Evolutionary conservation across 2,329 filamentous ascomycete species (phyloP), one percentile per base, ranked within the genome.

Genomic region (Chaetomiaceae sp.): DNA sequence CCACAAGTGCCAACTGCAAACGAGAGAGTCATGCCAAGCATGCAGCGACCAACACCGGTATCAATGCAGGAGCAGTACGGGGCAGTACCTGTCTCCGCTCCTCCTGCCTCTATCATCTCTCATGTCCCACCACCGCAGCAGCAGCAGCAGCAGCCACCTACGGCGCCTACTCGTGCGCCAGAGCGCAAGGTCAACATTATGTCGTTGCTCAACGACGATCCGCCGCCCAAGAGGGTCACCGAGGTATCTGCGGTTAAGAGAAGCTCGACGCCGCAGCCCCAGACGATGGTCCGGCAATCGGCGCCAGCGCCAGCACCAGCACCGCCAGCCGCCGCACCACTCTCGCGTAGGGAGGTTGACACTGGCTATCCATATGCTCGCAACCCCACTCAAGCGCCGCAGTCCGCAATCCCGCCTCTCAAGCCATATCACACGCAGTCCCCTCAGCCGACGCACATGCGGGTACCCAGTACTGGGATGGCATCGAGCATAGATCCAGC

Each of bases 161-260:
- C 72, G 34, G 63, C 75, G 35, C 58, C 66, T 6, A 63, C 70
- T 12, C 65, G 69, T 21, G 71, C 70, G 33, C 65, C 72, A 3
- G 76, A 79, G 57, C 73, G 76, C n/a, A 84, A 83, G 68, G 82
- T 75, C 7, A 83, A 80, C 13, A 84, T 85, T 54, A 82, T 83
- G 75, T 79, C 79, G 0, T 65, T 85, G 54, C 70, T 85, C 3
- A 83, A 83, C 57, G 79, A 83, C 55, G 81, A 83, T n/a, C 68
- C 72, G 6, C 66, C 73, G 5, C 68, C 74, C 0, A 80, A 81
- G 64, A 71, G 77, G 27, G 67, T 80, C 25, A 67, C 55, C 35
- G 77, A 81, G 48, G 69, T 81, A 9, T 68, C 71, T 10, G 61
- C 62, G 45, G 55, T 67, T 31, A 69, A 69, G 35, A 63, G 69